Evolutionary conservation across 306 rosid species (phyloP).

Genomic region (Benincasa hispida): DNA sequence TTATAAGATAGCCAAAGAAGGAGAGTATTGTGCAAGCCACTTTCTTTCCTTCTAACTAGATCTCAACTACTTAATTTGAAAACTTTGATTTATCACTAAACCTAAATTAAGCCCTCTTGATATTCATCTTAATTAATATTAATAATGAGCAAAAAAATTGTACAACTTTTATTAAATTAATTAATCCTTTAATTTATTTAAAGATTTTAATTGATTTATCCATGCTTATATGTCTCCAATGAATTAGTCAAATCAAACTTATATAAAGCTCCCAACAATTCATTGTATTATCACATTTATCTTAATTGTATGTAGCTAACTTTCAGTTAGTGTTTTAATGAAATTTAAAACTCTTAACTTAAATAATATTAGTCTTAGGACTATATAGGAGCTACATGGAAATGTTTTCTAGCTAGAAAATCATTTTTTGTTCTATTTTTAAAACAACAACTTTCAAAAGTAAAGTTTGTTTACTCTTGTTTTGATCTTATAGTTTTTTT

Average conservation of each 20-base stretch:
- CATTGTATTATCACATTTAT: neutral
- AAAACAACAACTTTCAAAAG: neutral
- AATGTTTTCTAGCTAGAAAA: neutral
- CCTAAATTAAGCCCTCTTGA: neutral
- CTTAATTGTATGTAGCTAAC: neutral
- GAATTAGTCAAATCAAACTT: neutral
- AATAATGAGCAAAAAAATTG: too few relatives aligned
- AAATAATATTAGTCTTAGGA: neutral
- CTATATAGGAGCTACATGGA: neutral
- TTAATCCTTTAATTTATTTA: too few relatives aligned
- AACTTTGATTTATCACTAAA: neutral
- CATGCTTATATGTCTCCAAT: neutral
- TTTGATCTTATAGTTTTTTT: too few relatives aligned
- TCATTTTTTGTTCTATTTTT: neutral
- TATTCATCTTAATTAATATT: neutral
- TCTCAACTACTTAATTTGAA: neutral
- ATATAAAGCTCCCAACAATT: neutral
- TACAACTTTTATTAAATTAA: too few relatives aligned
- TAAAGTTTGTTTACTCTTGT: neutral
- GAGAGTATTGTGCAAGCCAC: constrained; percentile 4
- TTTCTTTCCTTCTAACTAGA: neutral
- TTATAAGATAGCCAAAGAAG: neutral
- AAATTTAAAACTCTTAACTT: neutral
- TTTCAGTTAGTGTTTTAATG: neutral
- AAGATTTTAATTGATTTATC: neutral